Evolutionary conservation across 108 stramenopile genomes (phyloP), one percentile per base, ranked within the genome.

Genomic region (Pseudonitzschia pungens): DNA sequence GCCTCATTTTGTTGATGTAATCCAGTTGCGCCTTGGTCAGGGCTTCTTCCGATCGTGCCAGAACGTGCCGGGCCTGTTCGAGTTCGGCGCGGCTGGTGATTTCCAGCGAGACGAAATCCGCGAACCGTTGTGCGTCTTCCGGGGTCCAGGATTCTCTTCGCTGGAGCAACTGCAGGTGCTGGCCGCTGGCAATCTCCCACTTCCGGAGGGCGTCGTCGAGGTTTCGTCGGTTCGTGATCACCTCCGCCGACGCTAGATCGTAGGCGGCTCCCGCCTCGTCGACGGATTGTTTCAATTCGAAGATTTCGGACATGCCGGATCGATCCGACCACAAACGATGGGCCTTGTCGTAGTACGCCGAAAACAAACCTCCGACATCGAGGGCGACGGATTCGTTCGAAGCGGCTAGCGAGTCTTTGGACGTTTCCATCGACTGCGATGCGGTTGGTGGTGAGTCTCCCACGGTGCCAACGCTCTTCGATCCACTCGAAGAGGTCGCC

Each of bases 1-100:
- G 62, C 22, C 87, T 56, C 70, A 88, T 68, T 58, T 70, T 72
- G 54, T 86, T 81, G 81, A 88, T 88, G 63, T 86, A 88, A 4
- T 72, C 76, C 32, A 70, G 36, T 71, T 84, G 83, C 16, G 43
- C 57, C 20, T 67, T 53, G 0, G 71, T 55, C 27, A 69, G 53
- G 14, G 69, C 31, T 24, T 48, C 32, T 79, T 88, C 87, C 33
- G 72, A 36, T 31, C 64, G 43, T 27, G 52, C 48, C 33, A 88
- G 58, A 11, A 77, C 69, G 4, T 77, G 73, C 27, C 69, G 56
- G 52, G 83, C 77, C 10, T 51, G 18, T 32, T 80, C 75, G 48
- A 86, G 41, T 32, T 73, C 73, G 1, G 54, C 54, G 0, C 87
- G 83, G 42, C 69, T 63, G 14, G 68, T 54, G 16, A 86, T 77